A percentile compares a stretch with the other conserved stretches of the same genome.
These are phyloP conservation scores for Barnettozyma pratensis DNA, from an alignment of 805 yeast species.

Conservation along the genomic window DNA sequence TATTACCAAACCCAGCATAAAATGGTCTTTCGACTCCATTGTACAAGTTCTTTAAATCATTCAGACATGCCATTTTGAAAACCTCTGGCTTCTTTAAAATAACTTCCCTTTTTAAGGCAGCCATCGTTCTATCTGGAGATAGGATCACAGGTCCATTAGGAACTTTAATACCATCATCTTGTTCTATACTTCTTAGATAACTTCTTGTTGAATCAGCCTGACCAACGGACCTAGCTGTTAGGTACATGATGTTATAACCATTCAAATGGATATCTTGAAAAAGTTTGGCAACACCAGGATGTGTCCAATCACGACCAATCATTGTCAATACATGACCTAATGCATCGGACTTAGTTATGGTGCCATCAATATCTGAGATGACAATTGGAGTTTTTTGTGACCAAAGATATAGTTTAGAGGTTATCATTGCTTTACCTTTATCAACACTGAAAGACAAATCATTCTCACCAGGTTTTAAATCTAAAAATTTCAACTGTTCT, in stretches of 20 bases:
- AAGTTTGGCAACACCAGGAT: slow-evolving; percentile 87
- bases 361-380: slow-evolving; percentile 96
- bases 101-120: slow-evolving; percentile 88
- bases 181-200: slow-evolving; percentile 72
- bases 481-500: slow-evolving; percentile 74
- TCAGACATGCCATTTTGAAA: slow-evolving; percentile 95
- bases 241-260: slow-evolving; percentile 89
- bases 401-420: slow-evolving; percentile 79
- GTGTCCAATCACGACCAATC: slow-evolving; percentile 98
- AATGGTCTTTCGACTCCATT: slow-evolving; percentile 62
- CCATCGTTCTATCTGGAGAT: slow-evolving; percentile 95
- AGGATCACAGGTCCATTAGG: slow-evolving; percentile 93
- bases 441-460: slow-evolving; percentile 74
- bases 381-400: slow-evolving; percentile 80
- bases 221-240: slow-evolving; percentile 94
- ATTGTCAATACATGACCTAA: slow-evolving; percentile 91
- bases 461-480: slow-evolving; percentile 75
- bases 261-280: slow-evolving; percentile 82
- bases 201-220: slow-evolving; percentile 89
- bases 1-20: slow-evolving; percentile 95
- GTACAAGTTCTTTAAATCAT: slow-evolving; percentile 76
- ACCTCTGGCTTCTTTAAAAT: slow-evolving; percentile 94
- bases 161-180: slow-evolving; percentile 56
- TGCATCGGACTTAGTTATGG: slow-evolving; percentile 96
- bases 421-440: slow-evolving; percentile 73